Conservation (phyloP, 345 rosid genomes). For the Linum usitatissimum region DNA sequence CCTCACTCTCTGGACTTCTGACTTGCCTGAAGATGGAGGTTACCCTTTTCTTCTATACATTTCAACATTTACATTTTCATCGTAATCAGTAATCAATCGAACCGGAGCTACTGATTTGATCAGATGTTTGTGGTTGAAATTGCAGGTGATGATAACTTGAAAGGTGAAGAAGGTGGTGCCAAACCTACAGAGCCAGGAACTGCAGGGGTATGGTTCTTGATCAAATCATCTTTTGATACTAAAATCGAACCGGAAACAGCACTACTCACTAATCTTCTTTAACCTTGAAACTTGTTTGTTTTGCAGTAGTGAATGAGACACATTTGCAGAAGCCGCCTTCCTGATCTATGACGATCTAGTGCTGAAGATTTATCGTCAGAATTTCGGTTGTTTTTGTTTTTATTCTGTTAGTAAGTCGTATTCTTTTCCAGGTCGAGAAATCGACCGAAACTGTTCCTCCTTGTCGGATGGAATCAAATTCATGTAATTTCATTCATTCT, state of each 20-base stretch:
- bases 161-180: not conserved
- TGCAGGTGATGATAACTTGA: not conserved
- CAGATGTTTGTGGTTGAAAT: not conserved
- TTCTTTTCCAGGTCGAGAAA: no score
- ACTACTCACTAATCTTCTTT: not conserved
- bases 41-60: not conserved
- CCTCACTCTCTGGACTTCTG: slow-evolving; percentile 6
- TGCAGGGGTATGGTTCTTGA: not conserved
- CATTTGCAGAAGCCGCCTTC: not conserved
- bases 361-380: not conserved
- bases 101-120: not conserved
- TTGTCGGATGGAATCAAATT: no score
- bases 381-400: not conserved
- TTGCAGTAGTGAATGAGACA: not conserved
- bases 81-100: not conserved
- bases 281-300: no score
- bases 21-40: slow-evolving; percentile 9
- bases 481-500: no score
- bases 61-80: not conserved
- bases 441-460: no score
- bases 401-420: no score
- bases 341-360: not conserved
- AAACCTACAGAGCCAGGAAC: not conserved
- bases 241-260: no score
- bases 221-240: not conserved